Conservation (phyloP, 169 alveolate species). For the Cryptosporidium tyzzeri region DNA sequence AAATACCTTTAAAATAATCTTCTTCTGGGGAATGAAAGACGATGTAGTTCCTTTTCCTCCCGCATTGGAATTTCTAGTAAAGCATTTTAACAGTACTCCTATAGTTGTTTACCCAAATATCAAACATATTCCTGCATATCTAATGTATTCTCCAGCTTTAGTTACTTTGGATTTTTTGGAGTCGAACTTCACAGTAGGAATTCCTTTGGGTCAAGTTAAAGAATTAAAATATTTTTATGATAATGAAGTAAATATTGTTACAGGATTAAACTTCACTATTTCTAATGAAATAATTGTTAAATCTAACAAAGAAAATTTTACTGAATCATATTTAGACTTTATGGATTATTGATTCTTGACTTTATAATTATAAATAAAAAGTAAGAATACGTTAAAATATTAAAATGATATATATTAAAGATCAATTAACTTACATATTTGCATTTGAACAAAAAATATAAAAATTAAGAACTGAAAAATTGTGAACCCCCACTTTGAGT, state of each 20-base stretch:
- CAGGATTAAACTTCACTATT: not conserved
- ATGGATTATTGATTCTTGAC: not conserved
- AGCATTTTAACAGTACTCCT: not conserved
- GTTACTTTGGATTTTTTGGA: conserved; percentile 7
- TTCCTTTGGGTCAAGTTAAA: conserved; percentile 10
- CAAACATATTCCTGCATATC: conserved; percentile 9
- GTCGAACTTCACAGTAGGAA: not conserved
- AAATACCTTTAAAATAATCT: not conserved
- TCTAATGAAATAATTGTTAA: not conserved
- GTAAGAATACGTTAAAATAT: too few relatives aligned
- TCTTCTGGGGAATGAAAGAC: conserved; percentile 55
- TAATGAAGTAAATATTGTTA: conserved; percentile 3
- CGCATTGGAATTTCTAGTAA: conserved; percentile 25
- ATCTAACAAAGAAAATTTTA: not conserved
- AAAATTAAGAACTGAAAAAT: conserved; percentile 54
- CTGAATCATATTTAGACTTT: conserved; percentile 15
- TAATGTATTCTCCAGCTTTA: not conserved
- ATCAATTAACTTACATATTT: conserved; percentile 49
- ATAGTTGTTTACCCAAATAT: conserved; percentile 47
- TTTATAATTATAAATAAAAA: not conserved
- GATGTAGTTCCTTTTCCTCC: conserved; percentile 20
- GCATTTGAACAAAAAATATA: conserved; percentile 29
- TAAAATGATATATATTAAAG: not conserved
- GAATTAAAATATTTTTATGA: conserved; percentile 14
- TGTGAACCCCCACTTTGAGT: conserved; percentile 51